Base-by-base conservation (phyloP, 1,284 basidiomycete species). In the Testicularia cyperi region DNA sequence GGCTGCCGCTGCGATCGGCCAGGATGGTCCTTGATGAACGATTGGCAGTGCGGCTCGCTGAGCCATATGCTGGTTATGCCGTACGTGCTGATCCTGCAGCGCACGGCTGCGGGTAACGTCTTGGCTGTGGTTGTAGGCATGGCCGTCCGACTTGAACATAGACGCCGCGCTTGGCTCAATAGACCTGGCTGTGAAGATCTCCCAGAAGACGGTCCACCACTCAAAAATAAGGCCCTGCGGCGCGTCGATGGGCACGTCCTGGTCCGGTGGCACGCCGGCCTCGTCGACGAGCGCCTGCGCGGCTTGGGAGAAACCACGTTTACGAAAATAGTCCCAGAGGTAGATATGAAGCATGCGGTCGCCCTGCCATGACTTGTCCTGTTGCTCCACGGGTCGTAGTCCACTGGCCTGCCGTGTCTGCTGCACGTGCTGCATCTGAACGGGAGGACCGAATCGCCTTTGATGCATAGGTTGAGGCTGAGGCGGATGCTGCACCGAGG, bases 131-230 rank as follows among this genome's bases (percentile, higher is more conserved):
- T 32, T 13, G 24, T 46, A 57, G 14, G 32, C 27, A 4, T 38
- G 30, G 18, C 47, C 46, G 31, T 57, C 43, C 12, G 37, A 46
- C n/a, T 18, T n/a, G n/a, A 33, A 9, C 4, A 32, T 15, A 2
- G 28, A 12, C 5, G 10, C 20, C 21, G 22, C 28, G 14, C 5
- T 20, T 6, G 6, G 10, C 5, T 40, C 37, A 4, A 7, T 18
- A 21, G 39, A 27, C 21, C 46, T 44, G 1, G 45, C 35, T n/a
- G 54, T 42, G 19, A 63, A 49, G 18, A 63, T 21, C 8, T 63
- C 53, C 60, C 45, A 63, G 27, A 63, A 57, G 19, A 63, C 39
- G 12, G 46, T 39, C 54, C 60, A 63, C 60, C 60, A 63, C 21
- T 63, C 60, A 29, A 48, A 63, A 4, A 63, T 43, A 20, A 63